Base-by-base conservation (phyloP, 352 stramenopile species). In the Pythium sukuiense region DNA sequence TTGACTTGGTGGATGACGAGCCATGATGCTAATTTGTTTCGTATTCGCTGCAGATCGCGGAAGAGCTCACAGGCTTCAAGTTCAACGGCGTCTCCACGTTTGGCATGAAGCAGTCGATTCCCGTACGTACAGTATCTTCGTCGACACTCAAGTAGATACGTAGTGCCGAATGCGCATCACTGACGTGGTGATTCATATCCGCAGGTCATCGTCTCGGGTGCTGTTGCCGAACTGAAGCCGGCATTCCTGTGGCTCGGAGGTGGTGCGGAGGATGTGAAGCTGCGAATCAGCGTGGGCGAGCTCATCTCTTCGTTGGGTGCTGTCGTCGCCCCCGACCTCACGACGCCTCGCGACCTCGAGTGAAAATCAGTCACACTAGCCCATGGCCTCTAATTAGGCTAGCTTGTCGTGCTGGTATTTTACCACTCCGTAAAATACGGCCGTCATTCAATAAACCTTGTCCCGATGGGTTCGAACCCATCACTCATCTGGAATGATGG, bases 41-140 rank as follows among this genome's bases (percentile, higher is more conserved):
- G n/a, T 24, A 33, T n/a, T 35, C 26, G 18, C 16, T 18, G 7
- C 58, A 90, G 82, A 66, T 78, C 32, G 91, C 85, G 24, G 77
- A 83, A 33, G 61, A 88, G 63, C 70, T 94, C 30, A 96, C 85
- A 32, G 88, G 88, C n/a, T 96, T 96, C 67, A 68, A 77, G 20
- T 88, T 93, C 67, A 96, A 96, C 55, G 88, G 84, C 56, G 81
- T 96, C 6, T 92, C 87, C 14, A 76, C 87, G 3, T 96, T 89
- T 53, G 88, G 87, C 45, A 92, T 93, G 87, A 82, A 85, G 62
- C 80, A 65, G 5, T 26, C 64, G 3, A 81, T 95, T 58, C 85
- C 87, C 59, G 86, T 95, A 56, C n/a, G n/a, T n/a, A n/a, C n/a
- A n/a, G n/a, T n/a, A n/a, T n/a, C n/a, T n/a, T n/a, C n/a, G n/a